These are phyloP conservation scores for Pseudonitzschia pungens DNA, from an alignment of 108 stramenopile species.

Conservation along the genomic window DNA sequence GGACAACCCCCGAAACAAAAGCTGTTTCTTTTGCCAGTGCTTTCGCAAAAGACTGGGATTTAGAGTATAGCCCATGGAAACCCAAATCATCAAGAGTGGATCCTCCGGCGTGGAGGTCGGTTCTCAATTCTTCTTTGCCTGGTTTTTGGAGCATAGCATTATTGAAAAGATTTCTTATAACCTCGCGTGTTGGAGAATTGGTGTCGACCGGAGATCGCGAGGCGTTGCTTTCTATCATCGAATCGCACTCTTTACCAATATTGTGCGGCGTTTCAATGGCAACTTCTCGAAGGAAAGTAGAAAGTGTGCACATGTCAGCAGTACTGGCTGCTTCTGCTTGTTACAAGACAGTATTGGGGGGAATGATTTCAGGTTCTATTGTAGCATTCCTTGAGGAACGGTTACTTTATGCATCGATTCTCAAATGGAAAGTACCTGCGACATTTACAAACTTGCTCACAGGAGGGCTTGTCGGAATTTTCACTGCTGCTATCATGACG, in stretches of 20 bases:
- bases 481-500: constrained; percentile 44
- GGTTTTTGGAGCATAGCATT: constrained; percentile 58
- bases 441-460: constrained; percentile 70
- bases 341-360: constrained; percentile 44
- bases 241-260: constrained; percentile 33
- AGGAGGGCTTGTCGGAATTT: constrained; percentile 50
- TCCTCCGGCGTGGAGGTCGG: constrained; percentile 30
- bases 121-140: constrained; percentile 59
- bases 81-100: neutral
- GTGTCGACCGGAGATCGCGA: neutral
- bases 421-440: constrained; percentile 47
- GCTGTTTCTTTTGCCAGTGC: constrained; percentile 58
- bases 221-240: constrained; percentile 4
- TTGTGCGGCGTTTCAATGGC: constrained; percentile 45
- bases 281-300: constrained; percentile 23
- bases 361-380: constrained; percentile 48
- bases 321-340: constrained; percentile 39
- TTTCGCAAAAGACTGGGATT: constrained; percentile 46
- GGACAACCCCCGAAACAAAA: constrained; percentile 61
- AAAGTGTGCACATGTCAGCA: constrained; percentile 36
- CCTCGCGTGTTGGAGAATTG: neutral
- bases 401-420: constrained; percentile 40
- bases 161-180: constrained; percentile 2
- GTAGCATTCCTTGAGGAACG: constrained; percentile 29
- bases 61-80: constrained; percentile 42